Conservation (phyloP, 495 filamentous ascomycete genomes). For the Penicillium dipodomyicola region DNA sequence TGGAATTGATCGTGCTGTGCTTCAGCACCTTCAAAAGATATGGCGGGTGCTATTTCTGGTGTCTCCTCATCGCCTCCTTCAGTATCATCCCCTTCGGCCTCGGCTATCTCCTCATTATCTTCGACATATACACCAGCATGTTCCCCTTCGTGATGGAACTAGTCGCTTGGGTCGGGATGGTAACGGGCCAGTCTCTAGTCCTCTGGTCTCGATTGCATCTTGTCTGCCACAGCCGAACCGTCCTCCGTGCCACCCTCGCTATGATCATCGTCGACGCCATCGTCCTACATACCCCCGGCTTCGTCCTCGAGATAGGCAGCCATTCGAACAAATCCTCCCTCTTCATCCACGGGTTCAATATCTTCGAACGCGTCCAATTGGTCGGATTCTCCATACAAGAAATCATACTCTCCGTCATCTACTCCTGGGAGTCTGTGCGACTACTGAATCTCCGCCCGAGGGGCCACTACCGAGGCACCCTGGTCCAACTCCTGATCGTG, state of each 20-base stretch:
- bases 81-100: slow-evolving; percentile 53
- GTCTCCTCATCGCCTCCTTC: slow-evolving; percentile 46
- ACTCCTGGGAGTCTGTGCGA: slow-evolving; percentile 45
- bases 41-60: slow-evolving; percentile 54
- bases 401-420: slow-evolving; percentile 49
- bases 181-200: slow-evolving; percentile 61
- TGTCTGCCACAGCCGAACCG: slow-evolving; percentile 35
- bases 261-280: slow-evolving; percentile 56
- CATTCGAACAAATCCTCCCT: slow-evolving; percentile 33
- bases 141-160: slow-evolving; percentile 39
- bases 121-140: slow-evolving; percentile 30
- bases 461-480: slow-evolving; percentile 34
- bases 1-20: slow-evolving; percentile 49
- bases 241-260: slow-evolving; percentile 47
- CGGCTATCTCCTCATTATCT: slow-evolving; percentile 55
- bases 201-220: slow-evolving; percentile 64
- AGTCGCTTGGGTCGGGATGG: slow-evolving; percentile 57
- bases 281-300: slow-evolving; percentile 49
- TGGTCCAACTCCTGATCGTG: slow-evolving; percentile 49
- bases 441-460: slow-evolving; percentile 39
- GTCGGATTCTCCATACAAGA: slow-evolving; percentile 52
- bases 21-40: slow-evolving; percentile 51
- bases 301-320: slow-evolving; percentile 49
- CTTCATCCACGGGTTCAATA: slow-evolving; percentile 32
- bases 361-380: slow-evolving; percentile 53